Evolutionary conservation across 345 rosid genomes (phyloP).

Genomic region (Eucalyptus sp.): DNA sequence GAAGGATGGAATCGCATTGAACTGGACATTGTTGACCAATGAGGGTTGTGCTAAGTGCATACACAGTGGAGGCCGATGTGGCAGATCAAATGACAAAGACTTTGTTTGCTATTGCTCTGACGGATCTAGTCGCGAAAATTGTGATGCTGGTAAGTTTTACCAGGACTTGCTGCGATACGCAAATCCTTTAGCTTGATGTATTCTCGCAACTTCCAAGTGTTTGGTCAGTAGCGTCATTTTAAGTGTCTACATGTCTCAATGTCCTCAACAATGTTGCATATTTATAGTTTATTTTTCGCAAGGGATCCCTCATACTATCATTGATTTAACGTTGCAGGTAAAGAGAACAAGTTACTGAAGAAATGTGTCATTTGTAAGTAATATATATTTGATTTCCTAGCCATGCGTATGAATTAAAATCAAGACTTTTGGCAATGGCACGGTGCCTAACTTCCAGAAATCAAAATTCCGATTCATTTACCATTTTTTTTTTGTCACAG

Average conservation of each 20-base stretch:
- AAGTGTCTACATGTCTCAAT: background rate
- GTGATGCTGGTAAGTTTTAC: constrained; percentile 6
- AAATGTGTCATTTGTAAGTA: background rate
- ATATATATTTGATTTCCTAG: background rate
- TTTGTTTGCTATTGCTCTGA: constrained; percentile 9
- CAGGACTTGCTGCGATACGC: background rate
- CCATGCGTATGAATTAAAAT: background rate
- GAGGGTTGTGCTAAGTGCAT: background rate
- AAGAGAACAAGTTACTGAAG: background rate
- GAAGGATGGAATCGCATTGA: background rate
- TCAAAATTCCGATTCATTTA: background rate
- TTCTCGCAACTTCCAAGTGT: background rate
- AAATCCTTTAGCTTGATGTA: background rate
- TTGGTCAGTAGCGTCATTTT: background rate
- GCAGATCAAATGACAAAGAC: background rate
- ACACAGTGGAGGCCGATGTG: constrained; percentile 12
- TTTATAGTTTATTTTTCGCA: background rate
- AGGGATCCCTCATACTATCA: background rate
- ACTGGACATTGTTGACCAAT: background rate
- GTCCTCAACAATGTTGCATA: background rate
- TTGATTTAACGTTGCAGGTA: background rate
- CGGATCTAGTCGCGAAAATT: background rate
- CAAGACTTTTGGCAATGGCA: background rate
- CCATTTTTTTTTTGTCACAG: background rate
- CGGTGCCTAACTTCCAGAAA: background rate